Evolutionary conservation across 2,329 filamentous ascomycete species (phyloP).

Genomic region (Calycina marina): DNA sequence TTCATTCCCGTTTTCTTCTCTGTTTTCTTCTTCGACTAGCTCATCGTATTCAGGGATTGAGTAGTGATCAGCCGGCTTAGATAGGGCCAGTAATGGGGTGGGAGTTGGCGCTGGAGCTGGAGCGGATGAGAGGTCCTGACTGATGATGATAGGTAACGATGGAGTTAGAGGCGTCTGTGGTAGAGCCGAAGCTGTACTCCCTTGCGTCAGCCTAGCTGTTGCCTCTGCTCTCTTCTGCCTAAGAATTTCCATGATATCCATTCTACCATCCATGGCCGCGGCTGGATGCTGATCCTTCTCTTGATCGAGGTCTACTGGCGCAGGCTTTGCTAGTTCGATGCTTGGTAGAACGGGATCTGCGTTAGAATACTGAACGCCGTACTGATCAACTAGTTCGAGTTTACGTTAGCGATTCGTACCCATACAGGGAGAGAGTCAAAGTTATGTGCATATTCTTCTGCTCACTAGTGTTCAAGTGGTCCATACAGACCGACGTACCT

Average conservation of each 20-base stretch:
- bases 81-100: neutral
- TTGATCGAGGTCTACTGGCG: neutral
- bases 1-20: neutral
- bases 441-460: neutral
- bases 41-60: neutral
- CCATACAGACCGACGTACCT: no score
- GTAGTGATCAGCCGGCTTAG: neutral
- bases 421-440: neutral
- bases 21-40: neutral
- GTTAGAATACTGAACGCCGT: neutral
- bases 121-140: neutral
- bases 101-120: neutral
- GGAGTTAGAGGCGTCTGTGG: neutral
- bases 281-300: neutral
- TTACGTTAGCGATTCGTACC: neutral
- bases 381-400: neutral
- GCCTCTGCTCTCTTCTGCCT: neutral
- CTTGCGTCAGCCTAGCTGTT: neutral
- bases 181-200: neutral
- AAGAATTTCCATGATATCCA: neutral
- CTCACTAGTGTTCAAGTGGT: no score
- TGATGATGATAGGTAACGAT: neutral
- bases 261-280: neutral
- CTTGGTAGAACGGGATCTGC: slow-evolving; percentile 5
- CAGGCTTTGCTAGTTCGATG: slow-evolving; percentile 5